Evolutionary conservation across 306 rosid species (phyloP), one percentile per base, ranked within the genome.

Genomic region (Psophocarpus tetragonolobus): DNA sequence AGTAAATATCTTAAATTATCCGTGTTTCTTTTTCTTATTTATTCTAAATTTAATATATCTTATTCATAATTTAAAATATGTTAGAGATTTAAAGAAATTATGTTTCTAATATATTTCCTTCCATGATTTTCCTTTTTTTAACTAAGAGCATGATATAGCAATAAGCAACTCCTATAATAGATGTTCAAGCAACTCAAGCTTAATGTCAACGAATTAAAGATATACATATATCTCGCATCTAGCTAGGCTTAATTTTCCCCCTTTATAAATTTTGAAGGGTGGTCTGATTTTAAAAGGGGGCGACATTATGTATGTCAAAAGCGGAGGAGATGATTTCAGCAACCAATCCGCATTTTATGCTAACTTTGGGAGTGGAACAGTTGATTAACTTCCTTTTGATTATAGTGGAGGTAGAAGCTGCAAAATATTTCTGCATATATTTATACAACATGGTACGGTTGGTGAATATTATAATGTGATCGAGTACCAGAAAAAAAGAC

Each of bases 291-390:
- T 26, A 61, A 80, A 80, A 30, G 42, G 87, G 91, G 90, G 86
- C 9, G 86, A 84, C 91, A 89, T 10, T 81, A 68, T 90, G 97
- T 88, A 86, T 81, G 85, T 45, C 87, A 87, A 90, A 89, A 92
- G 94, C 39, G 57, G 74, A 62, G 80, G 42, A 76, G 47, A 27
- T 67, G 76, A 68, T 78, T 68, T 78, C 51, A 21, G 77, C 71
- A 74, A 68, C 77, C 67, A 67, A 58, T 48, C 78, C 69, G 47
- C 60, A 71, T 73, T 67, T 84, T 79, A 20, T 81, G 74, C 24
- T 26, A 66, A 68, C 85, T 84, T 85, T 86, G 17, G 53, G 58
- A 66, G 88, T 61, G 84, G 80, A 74, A 85, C 68, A 85, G 76
- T 73, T 83, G 72, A 79, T 79, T 84, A 48, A 30, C 66, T 30